Evolutionary conservation across 2,329 filamentous ascomycete genomes (phyloP).

Genomic region (Penicillium hordei): DNA sequence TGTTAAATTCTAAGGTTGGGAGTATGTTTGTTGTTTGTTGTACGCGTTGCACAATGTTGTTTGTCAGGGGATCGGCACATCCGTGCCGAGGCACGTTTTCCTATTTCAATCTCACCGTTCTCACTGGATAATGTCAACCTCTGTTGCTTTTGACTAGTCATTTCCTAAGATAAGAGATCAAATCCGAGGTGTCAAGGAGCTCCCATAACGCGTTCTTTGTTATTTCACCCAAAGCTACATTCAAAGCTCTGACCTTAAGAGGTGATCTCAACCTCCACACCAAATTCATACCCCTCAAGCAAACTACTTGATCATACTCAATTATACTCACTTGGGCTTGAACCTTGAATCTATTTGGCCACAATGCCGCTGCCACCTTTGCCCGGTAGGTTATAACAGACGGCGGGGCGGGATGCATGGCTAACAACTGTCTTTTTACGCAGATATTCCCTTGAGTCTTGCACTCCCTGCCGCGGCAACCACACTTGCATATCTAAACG

Average conservation of each 20-base stretch:
- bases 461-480: constrained; percentile 64
- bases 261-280: neutral
- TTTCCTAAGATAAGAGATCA: neutral
- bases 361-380: constrained; percentile 2
- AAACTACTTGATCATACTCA: neutral
- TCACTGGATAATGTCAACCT: no score
- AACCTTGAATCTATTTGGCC: neutral
- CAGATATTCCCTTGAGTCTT: constrained; percentile 41
- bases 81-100: constrained; percentile 13
- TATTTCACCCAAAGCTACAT: neutral
- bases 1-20: neutral
- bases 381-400: neutral
- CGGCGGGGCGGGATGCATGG: neutral
- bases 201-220: neutral
- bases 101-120: neutral
- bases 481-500: constrained; percentile 75
- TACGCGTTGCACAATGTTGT: neutral
- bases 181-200: neutral
- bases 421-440: constrained; percentile 5
- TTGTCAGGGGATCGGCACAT: constrained; percentile 1
- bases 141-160: neutral
- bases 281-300: neutral
- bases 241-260: neutral
- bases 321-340: neutral
- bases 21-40: no score